phyloP scores from a whole-genome alignment of 768 basidiomycete genomes.

The Termitomyces sp. region DNA sequence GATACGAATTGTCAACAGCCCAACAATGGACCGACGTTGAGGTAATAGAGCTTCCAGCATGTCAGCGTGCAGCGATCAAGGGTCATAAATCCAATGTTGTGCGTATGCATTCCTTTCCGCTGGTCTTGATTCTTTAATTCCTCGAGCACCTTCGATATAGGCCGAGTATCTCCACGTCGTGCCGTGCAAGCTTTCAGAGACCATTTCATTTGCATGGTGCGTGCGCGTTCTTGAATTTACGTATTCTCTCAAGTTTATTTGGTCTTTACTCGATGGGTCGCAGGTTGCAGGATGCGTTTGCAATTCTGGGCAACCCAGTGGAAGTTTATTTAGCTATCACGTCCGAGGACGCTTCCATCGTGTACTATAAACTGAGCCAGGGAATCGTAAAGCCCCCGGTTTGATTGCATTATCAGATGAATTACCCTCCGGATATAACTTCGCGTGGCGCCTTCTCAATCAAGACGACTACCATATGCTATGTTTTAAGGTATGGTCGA shows the following conservation, averaged over 20 bases:
- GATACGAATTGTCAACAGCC: constrained; percentile 33
- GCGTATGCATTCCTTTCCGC: constrained; percentile 13
- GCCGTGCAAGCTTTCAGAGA: constrained; percentile 67
- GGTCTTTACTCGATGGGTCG: neutral
- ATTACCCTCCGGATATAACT: neutral
- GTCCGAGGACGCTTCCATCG: constrained; percentile 75
- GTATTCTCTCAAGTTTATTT: neutral
- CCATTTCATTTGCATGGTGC: constrained; percentile 60
- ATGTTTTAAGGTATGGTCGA: neutral
- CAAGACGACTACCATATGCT: too few relatives aligned
- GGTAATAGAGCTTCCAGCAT: constrained; percentile 55
- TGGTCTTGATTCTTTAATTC: constrained; percentile 2
- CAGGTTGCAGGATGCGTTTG: constrained; percentile 61
- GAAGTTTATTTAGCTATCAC: constrained; percentile 69
- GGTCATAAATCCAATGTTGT: constrained; percentile 56
- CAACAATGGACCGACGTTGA: constrained; percentile 71
- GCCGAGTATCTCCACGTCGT: constrained; percentile 48
- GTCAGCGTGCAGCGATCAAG: constrained; percentile 53
- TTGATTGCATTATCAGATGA: constrained; percentile 20
- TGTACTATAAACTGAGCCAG: constrained; percentile 78
- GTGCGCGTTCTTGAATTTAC: constrained; percentile 14
- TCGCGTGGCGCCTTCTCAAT: too few relatives aligned
- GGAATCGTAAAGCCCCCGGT: constrained; percentile 75
- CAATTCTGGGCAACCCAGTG: constrained; percentile 39
- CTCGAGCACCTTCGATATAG: constrained; percentile 24